phyloP scores from a whole-genome alignment of 306 rosid species.

The Fragaria iinumae region DNA sequence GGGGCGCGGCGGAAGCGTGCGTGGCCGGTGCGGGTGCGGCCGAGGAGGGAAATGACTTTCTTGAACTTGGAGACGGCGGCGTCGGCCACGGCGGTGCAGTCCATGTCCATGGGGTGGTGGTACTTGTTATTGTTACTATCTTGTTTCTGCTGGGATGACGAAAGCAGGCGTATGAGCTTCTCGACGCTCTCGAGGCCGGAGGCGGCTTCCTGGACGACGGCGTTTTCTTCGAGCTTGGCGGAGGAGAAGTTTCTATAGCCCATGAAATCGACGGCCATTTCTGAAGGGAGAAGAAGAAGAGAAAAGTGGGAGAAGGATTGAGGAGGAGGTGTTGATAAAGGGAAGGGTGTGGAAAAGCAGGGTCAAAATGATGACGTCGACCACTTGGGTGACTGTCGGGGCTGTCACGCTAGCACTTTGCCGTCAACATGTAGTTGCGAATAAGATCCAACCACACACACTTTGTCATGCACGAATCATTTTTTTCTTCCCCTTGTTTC shows the following conservation, averaged over 20 bases:
- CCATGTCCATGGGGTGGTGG: constrained; percentile 43
- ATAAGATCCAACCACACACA: constrained; percentile 34
- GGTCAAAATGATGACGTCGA: constrained; percentile 60
- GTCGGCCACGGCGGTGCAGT: constrained; percentile 67
- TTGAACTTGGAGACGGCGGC: constrained; percentile 82
- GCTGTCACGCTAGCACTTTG: constrained; percentile 49
- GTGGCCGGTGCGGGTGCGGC: constrained; percentile 77
- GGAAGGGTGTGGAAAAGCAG: background rate
- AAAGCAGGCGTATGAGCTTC: constrained; percentile 48
- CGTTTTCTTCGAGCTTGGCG: constrained; percentile 46
- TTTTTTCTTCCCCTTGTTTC: background rate
- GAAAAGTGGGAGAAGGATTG: background rate
- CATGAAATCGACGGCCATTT: constrained; percentile 80
- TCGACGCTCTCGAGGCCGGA: constrained; percentile 72
- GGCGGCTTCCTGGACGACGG: constrained; percentile 76
- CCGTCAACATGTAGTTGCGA: constrained; percentile 45
- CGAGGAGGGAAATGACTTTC: constrained; percentile 74
- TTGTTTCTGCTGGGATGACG: constrained; percentile 32
- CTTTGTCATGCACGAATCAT: constrained; percentile 16
- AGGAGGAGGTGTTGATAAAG: constrained; percentile 33
- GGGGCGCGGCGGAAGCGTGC: constrained; percentile 88
- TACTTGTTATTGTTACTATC: background rate
- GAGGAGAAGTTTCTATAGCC: constrained; percentile 43
- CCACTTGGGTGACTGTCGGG: constrained; percentile 45
- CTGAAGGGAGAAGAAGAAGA: background rate